Conservation (phyloP, 2,329 filamentous ascomycete species). For the Aspergillus ochraceus region DNA sequence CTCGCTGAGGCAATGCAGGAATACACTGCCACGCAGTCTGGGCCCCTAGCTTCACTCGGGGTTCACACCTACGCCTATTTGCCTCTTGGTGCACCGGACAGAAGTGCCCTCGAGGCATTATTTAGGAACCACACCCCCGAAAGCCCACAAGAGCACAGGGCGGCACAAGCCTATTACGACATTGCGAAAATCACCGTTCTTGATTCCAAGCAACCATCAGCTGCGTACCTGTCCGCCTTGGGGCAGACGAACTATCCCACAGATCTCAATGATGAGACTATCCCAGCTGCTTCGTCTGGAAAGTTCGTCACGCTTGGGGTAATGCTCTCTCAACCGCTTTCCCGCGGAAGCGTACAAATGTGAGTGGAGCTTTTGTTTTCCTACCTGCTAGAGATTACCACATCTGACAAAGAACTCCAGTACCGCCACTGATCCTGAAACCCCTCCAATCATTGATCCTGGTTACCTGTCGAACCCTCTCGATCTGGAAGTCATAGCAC, state of each 20-base stretch:
- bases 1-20: slow-evolving; percentile 5
- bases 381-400: slow-evolving; percentile 1
- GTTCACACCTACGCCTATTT: slow-evolving; percentile 9
- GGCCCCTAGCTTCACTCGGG: slow-evolving; percentile 5
- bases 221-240: slow-evolving; percentile 8
- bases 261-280: slow-evolving; percentile 8
- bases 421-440: slow-evolving; percentile 2
- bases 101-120: slow-evolving; percentile 1
- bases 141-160: neutral
- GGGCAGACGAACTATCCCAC: slow-evolving; percentile 10
- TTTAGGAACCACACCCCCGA: neutral
- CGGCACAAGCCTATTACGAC: slow-evolving; percentile 1
- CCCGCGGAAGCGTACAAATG: slow-evolving; percentile 9
- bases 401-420: slow-evolving; percentile 3
- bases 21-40: slow-evolving; percentile 5
- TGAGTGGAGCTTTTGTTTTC: slow-evolving; percentile 2
- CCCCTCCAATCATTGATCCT: slow-evolving; percentile 7
- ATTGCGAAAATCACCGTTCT: slow-evolving; percentile 5
- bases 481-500: slow-evolving; percentile 7
- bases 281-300: slow-evolving; percentile 8
- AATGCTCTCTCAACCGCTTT: slow-evolving; percentile 11
- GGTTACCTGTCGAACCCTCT: slow-evolving; percentile 7
- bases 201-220: slow-evolving; percentile 10
- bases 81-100: slow-evolving; percentile 1
- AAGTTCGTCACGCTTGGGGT: slow-evolving; percentile 11